Evolutionary conservation across 2,329 filamentous ascomycete species (phyloP), one percentile per base, ranked within the genome.

Genomic region (Colletotrichum godetiae): DNA sequence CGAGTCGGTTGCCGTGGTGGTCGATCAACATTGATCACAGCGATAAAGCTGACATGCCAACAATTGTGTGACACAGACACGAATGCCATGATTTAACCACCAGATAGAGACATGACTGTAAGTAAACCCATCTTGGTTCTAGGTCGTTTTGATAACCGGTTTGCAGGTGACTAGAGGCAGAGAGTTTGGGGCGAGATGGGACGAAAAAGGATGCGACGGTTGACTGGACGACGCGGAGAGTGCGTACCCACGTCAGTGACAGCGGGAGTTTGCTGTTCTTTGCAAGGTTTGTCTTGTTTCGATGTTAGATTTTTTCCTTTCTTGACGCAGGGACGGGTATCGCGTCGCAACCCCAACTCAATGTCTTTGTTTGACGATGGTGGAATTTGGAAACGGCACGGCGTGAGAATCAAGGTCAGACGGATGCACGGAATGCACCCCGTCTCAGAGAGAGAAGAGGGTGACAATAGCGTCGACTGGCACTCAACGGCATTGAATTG

Each of bases 191-290:
- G 42, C 11, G 49, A 73, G 56, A 49, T 71, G 61, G 71, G 71
- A 73, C 24, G 71, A 69, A 69, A 64, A 13, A 13, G 42, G 22
- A 70, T 70, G 67, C 60, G 49, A 66, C 46, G 71, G 60, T 71
- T 71, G 60, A 62, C 71, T 65, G 37, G 67, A 53, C 67, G 67
- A 73, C 60, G 67, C 31, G 55, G 53, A 29, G 42, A 58, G 63
- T n/a, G 33, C 10, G 66, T 49, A 29, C 52, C 24, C 31, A 55
- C 60, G 67, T 61, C 35, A 62, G 31, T 73, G 67, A 71, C 71
- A 73, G 71, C 71, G 67, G 67, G 71, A 73, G 70, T 71, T 62
- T 73, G 71, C 60, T 66, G 61, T 70, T 65, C 27, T 61, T 52
- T 66, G 56, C 60, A 73, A 58, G 67, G 71, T 15, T 73, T 49